phyloP scores from a whole-genome alignment of 805 yeast genomes.

The Yarrowia keelungensis region DNA sequence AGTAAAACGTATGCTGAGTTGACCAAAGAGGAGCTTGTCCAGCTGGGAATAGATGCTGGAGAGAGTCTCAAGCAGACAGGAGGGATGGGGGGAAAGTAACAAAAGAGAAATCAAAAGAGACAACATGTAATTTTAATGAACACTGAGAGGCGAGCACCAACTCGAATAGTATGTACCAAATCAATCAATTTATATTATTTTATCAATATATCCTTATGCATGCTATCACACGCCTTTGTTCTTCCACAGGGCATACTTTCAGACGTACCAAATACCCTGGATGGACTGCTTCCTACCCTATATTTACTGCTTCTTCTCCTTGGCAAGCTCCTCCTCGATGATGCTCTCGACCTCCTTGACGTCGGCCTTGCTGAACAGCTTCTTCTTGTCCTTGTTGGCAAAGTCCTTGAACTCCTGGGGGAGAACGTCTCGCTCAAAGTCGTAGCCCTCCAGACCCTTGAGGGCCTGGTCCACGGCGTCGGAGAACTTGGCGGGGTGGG shows the following conservation, averaged over 20 bases:
- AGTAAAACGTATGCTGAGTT: conserved; percentile 5
- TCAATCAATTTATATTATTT: neutral
- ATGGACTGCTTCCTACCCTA: neutral
- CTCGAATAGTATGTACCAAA: too few species aligned
- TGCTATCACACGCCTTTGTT: neutral
- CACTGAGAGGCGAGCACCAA: too few species aligned
- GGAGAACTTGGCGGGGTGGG: conserved; percentile 98
- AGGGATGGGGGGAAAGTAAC: neutral
- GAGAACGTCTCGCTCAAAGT: conserved; percentile 85
- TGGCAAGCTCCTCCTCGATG: conserved; percentile 72
- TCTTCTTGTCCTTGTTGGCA: conserved; percentile 73
- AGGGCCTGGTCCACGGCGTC: conserved; percentile 92
- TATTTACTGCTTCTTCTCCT: conserved; percentile 49
- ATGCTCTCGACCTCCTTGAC: conserved; percentile 75
- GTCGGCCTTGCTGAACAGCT: conserved; percentile 72
- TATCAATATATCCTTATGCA: conserved; percentile 1
- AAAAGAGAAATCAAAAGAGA: neutral
- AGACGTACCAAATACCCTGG: neutral
- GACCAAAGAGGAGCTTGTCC: conserved; percentile 11
- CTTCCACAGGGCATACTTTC: neutral
- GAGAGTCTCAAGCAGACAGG: neutral
- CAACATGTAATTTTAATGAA: neutral
- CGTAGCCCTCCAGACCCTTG: conserved; percentile 68
- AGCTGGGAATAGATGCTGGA: conserved; percentile 21
- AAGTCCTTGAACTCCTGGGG: conserved; percentile 85